Conservation (phyloP, 2,329 filamentous ascomycete species). For the Colletotrichum trifolii region DNA sequence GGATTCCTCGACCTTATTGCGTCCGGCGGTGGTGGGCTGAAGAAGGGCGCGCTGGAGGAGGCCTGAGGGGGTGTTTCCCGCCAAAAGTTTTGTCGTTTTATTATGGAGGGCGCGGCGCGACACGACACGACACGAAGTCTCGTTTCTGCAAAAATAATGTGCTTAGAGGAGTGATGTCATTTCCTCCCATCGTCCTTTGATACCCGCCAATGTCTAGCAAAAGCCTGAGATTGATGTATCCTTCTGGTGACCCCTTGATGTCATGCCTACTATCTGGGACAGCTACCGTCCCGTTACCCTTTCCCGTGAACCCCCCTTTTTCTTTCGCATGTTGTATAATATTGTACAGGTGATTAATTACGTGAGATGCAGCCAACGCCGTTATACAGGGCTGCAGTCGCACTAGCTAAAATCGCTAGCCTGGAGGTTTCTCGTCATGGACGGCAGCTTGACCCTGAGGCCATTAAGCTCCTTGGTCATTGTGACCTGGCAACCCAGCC, state of each 20-base stretch:
- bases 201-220: slow-evolving; percentile 37
- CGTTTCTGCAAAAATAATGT: slow-evolving; percentile 17
- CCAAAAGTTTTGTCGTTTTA: slow-evolving; percentile 24
- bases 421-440: slow-evolving; percentile 96
- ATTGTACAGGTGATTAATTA: slow-evolving; percentile 35
- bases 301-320: neutral
- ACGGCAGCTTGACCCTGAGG: slow-evolving; percentile 83
- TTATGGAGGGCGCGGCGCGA: slow-evolving; percentile 8
- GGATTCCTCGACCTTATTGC: slow-evolving; percentile 93
- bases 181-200: slow-evolving; percentile 38
- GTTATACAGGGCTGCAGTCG: neutral
- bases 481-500: slow-evolving; percentile 88
- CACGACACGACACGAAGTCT: neutral
- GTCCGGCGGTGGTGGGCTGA: slow-evolving; percentile 68
- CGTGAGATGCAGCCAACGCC: slow-evolving; percentile 23
- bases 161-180: slow-evolving; percentile 40
- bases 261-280: slow-evolving; percentile 14
- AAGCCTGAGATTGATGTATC: slow-evolving; percentile 31
- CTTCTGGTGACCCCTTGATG: slow-evolving; percentile 20
- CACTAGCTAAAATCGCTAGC: slow-evolving; percentile 81
- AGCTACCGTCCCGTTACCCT: slow-evolving; percentile 16
- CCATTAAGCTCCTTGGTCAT: slow-evolving; percentile 94
- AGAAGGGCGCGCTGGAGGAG: slow-evolving; percentile 69
- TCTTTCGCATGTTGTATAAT: slow-evolving; percentile 25
- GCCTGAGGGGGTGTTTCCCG: slow-evolving; percentile 50